These are phyloP conservation scores for Komagataea norvegica DNA, from an alignment of 1,139 yeast genomes.

Conservation along the genomic window DNA sequence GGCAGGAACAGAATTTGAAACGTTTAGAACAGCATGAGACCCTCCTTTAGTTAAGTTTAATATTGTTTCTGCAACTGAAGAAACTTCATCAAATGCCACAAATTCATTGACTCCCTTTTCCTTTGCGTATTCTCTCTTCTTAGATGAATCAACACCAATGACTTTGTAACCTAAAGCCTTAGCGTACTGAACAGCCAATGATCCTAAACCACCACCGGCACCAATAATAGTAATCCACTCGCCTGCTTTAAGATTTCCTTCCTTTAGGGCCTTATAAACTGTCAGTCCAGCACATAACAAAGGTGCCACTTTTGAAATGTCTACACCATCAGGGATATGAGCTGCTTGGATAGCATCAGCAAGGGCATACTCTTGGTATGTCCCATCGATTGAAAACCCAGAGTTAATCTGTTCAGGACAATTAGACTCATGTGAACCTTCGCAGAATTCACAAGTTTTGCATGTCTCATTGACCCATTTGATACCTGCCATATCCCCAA, in stretches of 20 bases:
- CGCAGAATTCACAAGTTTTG: conserved; percentile 65
- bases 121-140: conserved; percentile 52
- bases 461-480: conserved; percentile 77
- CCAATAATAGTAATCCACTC: conserved; percentile 77
- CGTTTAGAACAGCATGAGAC: conserved; percentile 71
- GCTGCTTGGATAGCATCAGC: conserved; percentile 80
- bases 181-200: conserved; percentile 71
- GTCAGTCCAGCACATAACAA: conserved; percentile 80
- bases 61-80: conserved; percentile 54
- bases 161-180: conserved; percentile 69
- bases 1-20: conserved; percentile 66
- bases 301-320: conserved; percentile 65
- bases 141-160: conserved; percentile 69
- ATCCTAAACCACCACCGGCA: conserved; percentile 78
- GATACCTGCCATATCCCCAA: conserved; percentile 71
- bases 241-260: conserved; percentile 59
- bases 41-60: conserved; percentile 61
- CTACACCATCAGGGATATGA: conserved; percentile 59
- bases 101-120: conserved; percentile 62
- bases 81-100: conserved; percentile 56
- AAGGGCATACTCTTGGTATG: conserved; percentile 76
- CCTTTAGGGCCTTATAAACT: conserved; percentile 72
- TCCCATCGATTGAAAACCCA: conserved; percentile 77
- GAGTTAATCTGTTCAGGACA: conserved; percentile 66
- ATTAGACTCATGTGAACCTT: conserved; percentile 58